These are phyloP conservation scores for Raddia distichophylla DNA, from an alignment of 176 grass and related monocot genomes.

Conservation along the genomic window DNA sequence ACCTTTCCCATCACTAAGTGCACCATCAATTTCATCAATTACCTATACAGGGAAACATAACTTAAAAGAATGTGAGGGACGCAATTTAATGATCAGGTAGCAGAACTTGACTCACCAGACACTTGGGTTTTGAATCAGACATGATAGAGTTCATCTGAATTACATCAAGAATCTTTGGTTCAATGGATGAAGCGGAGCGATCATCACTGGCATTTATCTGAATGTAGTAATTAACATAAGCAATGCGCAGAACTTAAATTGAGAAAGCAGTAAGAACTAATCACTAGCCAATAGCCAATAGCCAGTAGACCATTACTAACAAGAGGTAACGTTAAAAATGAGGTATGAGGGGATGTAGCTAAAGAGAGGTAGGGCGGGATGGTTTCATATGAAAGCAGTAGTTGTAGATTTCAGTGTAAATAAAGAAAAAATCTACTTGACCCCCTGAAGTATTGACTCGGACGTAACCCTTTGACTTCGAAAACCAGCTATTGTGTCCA, in stretches of 20 bases:
- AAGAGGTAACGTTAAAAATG: slow-evolving; percentile 4
- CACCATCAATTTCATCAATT: slow-evolving; percentile 99
- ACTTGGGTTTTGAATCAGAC: slow-evolving; percentile 93
- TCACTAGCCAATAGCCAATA: not conserved
- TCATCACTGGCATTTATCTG: slow-evolving; percentile 99
- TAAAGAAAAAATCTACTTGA: no score
- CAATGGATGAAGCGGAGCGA: slow-evolving; percentile 86
- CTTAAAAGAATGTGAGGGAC: slow-evolving; percentile 33
- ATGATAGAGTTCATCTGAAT: slow-evolving; percentile 98
- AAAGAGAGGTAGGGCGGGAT: not conserved
- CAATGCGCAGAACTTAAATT: slow-evolving; percentile 26
- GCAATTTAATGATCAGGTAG: slow-evolving; percentile 24
- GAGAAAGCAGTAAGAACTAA: slow-evolving; percentile 16
- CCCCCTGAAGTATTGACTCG: no score
- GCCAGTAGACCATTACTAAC: slow-evolving; percentile 18
- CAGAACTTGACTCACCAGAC: slow-evolving; percentile 71
- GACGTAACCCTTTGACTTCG: no score
- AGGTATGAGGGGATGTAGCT: slow-evolving; percentile 10
- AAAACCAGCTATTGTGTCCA: no score
- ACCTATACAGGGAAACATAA: slow-evolving; percentile 54
- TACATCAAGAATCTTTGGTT: slow-evolving; percentile 94
- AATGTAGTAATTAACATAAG: slow-evolving; percentile 39
- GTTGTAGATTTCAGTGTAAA: not conserved
- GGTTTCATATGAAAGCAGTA: not conserved
- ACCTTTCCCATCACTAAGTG: slow-evolving; percentile 92